Evolutionary conservation across 2,329 filamentous ascomycete genomes (phyloP).

Genomic region (Aspergillus japonicus): DNA sequence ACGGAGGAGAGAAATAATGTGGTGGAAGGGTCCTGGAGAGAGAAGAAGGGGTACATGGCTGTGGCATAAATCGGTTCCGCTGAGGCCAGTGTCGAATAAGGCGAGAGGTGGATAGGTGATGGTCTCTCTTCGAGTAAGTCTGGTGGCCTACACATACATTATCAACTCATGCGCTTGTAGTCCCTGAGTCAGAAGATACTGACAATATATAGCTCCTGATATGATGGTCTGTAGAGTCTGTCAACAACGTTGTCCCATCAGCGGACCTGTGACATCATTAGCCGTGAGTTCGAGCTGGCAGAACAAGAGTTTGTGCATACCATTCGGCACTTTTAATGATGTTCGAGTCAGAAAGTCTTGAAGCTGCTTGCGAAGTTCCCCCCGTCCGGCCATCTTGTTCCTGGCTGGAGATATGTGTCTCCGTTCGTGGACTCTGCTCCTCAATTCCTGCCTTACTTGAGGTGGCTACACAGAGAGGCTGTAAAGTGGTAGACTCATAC

Average conservation of each 20-base stretch:
- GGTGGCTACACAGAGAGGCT: slow-evolving; percentile 31
- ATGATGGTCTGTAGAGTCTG: slow-evolving; percentile 51
- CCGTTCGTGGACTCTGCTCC: not conserved
- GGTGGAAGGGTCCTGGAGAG: slow-evolving; percentile 50
- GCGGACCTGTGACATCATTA: slow-evolving; percentile 41
- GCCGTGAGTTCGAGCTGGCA: not conserved
- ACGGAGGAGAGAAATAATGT: slow-evolving; percentile 53
- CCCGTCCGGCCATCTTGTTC: not conserved
- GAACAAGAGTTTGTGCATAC: slow-evolving; percentile 24
- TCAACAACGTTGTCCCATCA: slow-evolving; percentile 59
- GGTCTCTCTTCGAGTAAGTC: slow-evolving; percentile 46
- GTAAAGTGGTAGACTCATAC: not conserved
- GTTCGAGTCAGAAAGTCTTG: slow-evolving; percentile 22
- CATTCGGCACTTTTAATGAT: slow-evolving; percentile 50
- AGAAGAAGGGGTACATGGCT: slow-evolving; percentile 56
- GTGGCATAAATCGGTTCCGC: slow-evolving; percentile 55
- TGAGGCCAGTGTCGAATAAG: slow-evolving; percentile 49
- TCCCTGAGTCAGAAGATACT: slow-evolving; percentile 15
- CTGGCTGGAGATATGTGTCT: not conserved
- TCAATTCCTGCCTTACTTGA: slow-evolving; percentile 7
- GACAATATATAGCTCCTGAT: slow-evolving; percentile 57
- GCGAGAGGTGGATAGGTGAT: slow-evolving; percentile 39
- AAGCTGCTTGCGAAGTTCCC: not conserved
- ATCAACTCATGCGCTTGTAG: slow-evolving; percentile 10
- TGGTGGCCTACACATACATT: slow-evolving; percentile 38